phyloP scores from a whole-genome alignment of 2,329 filamentous ascomycete genomes.

The Aureobasidium sp. region DNA sequence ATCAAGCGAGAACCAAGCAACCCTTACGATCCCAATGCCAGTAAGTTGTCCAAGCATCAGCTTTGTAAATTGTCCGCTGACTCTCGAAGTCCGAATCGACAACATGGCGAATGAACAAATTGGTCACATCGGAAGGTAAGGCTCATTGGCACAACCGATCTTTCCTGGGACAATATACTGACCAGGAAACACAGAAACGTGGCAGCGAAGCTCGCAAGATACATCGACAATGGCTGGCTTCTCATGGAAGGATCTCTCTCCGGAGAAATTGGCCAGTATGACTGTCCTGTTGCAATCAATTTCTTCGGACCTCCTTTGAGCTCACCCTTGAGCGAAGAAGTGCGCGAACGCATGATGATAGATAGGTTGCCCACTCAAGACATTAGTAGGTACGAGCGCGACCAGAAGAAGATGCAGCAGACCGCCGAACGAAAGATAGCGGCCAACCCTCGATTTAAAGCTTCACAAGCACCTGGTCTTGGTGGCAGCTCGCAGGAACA shows the following conservation, averaged over 20 bases:
- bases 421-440: conserved; percentile 21
- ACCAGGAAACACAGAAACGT: conserved; percentile 37
- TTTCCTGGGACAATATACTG: not conserved
- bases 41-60: not conserved
- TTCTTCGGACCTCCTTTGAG: conserved; percentile 60
- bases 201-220: conserved; percentile 65
- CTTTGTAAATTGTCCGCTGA: conserved; percentile 47
- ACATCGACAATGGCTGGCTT: conserved; percentile 56
- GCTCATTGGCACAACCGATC: not conserved
- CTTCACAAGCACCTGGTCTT: conserved; percentile 16
- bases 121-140: conserved; percentile 59
- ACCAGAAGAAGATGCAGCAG: conserved; percentile 28
- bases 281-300: conserved; percentile 64
- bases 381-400: conserved; percentile 34
- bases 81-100: conserved; percentile 62
- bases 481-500: conserved; percentile 33
- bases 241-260: conserved; percentile 62
- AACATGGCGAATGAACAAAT: conserved; percentile 72
- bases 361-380: conserved; percentile 55
- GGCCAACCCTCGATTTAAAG: conserved; percentile 17
- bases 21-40: conserved; percentile 27
- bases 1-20: conserved; percentile 62
- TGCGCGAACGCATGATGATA: conserved; percentile 45
- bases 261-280: conserved; percentile 58
- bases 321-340: conserved; percentile 32